Conservation (phyloP, 257 asterid genomes). For the Capsicum pubescens region DNA sequence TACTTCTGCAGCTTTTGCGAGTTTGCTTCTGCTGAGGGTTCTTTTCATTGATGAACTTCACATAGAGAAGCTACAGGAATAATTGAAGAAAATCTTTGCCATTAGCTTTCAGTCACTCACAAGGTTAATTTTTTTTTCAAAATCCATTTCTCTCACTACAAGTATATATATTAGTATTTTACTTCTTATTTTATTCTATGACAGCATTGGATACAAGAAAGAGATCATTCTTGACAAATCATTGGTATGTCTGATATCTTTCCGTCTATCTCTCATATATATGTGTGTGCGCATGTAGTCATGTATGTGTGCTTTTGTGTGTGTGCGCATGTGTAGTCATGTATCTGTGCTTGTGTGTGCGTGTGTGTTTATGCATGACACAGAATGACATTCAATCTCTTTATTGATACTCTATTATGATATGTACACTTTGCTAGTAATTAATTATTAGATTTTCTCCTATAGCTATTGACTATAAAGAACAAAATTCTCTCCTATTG, state of each 20-base stretch:
- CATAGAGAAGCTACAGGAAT: too few relatives aligned
- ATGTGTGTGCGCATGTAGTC: background rate
- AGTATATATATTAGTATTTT: conserved; percentile 15
- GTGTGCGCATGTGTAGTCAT: too few relatives aligned
- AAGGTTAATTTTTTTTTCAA: too few relatives aligned
- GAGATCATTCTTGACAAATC: conserved; percentile 76
- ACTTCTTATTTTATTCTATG: conserved; percentile 15
- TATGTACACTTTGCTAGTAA: background rate
- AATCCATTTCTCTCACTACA: too few relatives aligned
- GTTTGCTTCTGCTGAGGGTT: too few relatives aligned
- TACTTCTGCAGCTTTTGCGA: too few relatives aligned
- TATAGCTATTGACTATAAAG: background rate
- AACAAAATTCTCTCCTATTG: background rate
- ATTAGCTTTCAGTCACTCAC: too few relatives aligned
- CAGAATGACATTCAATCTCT: background rate
- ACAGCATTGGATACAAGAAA: conserved; percentile 93
- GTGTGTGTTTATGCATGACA: background rate
- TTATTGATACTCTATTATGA: background rate
- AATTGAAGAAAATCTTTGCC: too few relatives aligned
- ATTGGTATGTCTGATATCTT: conserved; percentile 55
- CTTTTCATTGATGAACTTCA: too few relatives aligned
- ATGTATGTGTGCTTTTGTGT: too few relatives aligned
- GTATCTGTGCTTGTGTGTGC: background rate
- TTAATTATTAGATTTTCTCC: background rate
- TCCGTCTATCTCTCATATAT: conserved; percentile 30